Evolutionary conservation across 140 eudicot species (phyloP).

Genomic region (Eryngium alpinum): DNA sequence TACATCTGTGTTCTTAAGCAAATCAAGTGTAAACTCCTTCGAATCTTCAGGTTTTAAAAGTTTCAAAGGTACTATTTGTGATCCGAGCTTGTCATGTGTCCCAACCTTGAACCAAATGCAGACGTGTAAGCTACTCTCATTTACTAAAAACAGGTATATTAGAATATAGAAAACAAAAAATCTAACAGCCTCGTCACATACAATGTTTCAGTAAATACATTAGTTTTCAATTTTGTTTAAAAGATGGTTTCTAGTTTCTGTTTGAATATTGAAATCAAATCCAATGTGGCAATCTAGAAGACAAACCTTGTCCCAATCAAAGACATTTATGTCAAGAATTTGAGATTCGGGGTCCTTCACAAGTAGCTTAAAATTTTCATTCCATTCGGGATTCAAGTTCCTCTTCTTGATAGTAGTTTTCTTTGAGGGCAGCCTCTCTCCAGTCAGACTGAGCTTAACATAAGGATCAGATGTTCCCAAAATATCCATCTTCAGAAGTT

Average conservation of each 20-base stretch:
- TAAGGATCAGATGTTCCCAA: slow-evolving; percentile 91
- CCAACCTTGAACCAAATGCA: slow-evolving; percentile 49
- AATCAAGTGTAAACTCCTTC: slow-evolving; percentile 57
- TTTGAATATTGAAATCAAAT: background rate
- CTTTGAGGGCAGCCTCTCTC: slow-evolving; percentile 66
- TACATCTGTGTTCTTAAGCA: slow-evolving; percentile 50
- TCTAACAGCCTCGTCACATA: background rate
- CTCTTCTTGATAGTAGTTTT: slow-evolving; percentile 71
- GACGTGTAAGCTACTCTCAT: background rate
- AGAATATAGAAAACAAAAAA: background rate
- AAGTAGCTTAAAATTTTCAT: slow-evolving; percentile 77
- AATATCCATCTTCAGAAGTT: slow-evolving; percentile 87
- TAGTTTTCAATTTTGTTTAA: background rate
- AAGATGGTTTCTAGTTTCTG: background rate
- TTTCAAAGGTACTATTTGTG: slow-evolving; percentile 68
- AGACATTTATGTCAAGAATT: slow-evolving; percentile 55
- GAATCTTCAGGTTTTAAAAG: slow-evolving; percentile 53
- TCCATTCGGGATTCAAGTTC: slow-evolving; percentile 84
- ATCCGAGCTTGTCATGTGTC: slow-evolving; percentile 69
- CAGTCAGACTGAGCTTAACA: slow-evolving; percentile 70
- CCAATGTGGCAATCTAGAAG: background rate
- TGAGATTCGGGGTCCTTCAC: slow-evolving; percentile 85
- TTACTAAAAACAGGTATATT: background rate
- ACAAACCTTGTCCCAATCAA: slow-evolving; percentile 91
- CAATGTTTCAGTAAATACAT: background rate